Evolutionary conservation across 2,329 filamentous ascomycete species (phyloP).

Genomic region (Nothopassalora personata): DNA sequence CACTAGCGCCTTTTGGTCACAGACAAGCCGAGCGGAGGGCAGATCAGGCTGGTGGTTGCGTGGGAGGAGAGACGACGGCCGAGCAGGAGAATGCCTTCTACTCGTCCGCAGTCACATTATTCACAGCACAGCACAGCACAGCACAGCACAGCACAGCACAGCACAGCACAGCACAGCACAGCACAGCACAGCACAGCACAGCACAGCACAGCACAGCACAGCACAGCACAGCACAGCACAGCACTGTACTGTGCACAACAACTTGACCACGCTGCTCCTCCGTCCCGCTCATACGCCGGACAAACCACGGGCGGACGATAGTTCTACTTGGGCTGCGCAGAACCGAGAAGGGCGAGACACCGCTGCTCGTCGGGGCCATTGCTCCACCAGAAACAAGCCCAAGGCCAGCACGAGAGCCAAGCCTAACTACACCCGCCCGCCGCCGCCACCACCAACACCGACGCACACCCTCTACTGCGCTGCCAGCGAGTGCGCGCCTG

Average conservation of each 20-base stretch:
- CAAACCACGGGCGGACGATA: background rate
- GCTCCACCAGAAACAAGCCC: background rate
- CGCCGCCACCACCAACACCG: background rate
- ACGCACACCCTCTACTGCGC: background rate
- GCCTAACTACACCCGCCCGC: background rate
- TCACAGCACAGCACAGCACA: background rate
- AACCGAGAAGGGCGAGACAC: background rate
- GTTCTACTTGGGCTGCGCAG: background rate
- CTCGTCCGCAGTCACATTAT: background rate
- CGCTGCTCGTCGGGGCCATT: background rate
- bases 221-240: too few relatives aligned
- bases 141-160: too few relatives aligned
- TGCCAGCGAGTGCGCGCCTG: background rate
- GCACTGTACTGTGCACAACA: too few relatives aligned
- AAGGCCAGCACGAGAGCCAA: too few relatives aligned
- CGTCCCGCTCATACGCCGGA: background rate
- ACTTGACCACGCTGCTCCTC: too few relatives aligned
- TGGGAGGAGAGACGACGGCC: background rate
- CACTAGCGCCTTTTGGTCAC: background rate
- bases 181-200: background rate
- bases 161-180: background rate
- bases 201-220: too few relatives aligned
- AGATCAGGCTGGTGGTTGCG: background rate
- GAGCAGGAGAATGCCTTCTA: background rate
- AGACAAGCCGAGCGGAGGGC: background rate